phyloP scores from a whole-genome alignment of 2,329 filamentous ascomycete genomes.

The Ophiostoma tasmaniense region DNA sequence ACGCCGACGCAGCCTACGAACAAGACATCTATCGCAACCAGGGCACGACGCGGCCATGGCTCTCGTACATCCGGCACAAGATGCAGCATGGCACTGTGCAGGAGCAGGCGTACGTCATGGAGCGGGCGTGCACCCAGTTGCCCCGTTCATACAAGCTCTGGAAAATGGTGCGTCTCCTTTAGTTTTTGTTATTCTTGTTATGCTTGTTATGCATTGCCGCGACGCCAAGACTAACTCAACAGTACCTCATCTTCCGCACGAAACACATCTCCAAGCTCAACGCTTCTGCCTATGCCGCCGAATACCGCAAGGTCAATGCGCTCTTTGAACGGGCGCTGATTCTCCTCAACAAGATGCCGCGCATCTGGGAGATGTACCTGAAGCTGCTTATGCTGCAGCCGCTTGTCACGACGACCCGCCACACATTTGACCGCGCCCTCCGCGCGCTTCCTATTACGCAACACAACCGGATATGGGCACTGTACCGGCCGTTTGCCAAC shows the following conservation, averaged over 20 bases:
- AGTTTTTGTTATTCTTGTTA: too few species aligned
- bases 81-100: slow-evolving; percentile 71
- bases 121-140: slow-evolving; percentile 80
- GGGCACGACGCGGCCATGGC: slow-evolving; percentile 84
- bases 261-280: slow-evolving; percentile 78
- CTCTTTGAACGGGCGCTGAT: slow-evolving; percentile 90
- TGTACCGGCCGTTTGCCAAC: slow-evolving; percentile 85
- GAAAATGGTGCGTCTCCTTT: slow-evolving; percentile 57
- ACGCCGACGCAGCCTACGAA: slow-evolving; percentile 92
- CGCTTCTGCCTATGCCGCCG: slow-evolving; percentile 65
- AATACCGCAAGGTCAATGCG: slow-evolving; percentile 89
- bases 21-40: slow-evolving; percentile 85
- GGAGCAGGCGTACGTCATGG: slow-evolving; percentile 81
- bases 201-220: too few species aligned
- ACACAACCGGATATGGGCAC: slow-evolving; percentile 88
- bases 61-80: slow-evolving; percentile 90
- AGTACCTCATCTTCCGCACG: slow-evolving; percentile 76
- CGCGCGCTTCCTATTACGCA: slow-evolving; percentile 88
- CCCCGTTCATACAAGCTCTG: slow-evolving; percentile 96
- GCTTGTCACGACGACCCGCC: slow-evolving; percentile 76
- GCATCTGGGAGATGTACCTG: slow-evolving; percentile 97
- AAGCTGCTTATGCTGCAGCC: slow-evolving; percentile 84
- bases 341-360: slow-evolving; percentile 96
- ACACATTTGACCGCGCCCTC: slow-evolving; percentile 84
- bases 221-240: background rate